phyloP scores from a whole-genome alignment of 1,139 yeast species.

The Yamadazyma conglobata region DNA sequence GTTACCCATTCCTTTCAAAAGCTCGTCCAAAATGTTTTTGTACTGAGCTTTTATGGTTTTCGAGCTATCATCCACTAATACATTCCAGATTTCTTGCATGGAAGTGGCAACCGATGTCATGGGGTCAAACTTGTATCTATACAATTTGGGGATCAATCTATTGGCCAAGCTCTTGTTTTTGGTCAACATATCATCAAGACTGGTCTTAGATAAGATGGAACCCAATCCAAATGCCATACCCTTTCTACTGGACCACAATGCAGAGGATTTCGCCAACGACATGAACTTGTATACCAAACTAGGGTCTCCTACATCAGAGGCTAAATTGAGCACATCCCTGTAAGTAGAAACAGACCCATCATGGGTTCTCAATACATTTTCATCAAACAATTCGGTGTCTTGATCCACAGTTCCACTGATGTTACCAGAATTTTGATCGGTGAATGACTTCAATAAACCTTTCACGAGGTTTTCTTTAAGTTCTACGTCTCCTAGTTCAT shows the following conservation, averaged over 20 bases:
- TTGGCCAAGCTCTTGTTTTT: constrained; percentile 53
- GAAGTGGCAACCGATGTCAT: constrained; percentile 68
- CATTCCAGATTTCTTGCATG: constrained; percentile 87
- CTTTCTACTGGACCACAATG: constrained; percentile 88
- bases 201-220: constrained; percentile 74
- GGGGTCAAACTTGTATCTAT: constrained; percentile 84
- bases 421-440: constrained; percentile 57
- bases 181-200: constrained; percentile 60
- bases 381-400: constrained; percentile 83
- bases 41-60: constrained; percentile 53
- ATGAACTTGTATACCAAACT: constrained; percentile 89
- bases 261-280: constrained; percentile 85
- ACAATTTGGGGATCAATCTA: constrained; percentile 75
- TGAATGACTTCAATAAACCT: constrained; percentile 73
- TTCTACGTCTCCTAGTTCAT: constrained; percentile 70
- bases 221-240: constrained; percentile 95
- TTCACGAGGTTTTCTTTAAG: constrained; percentile 72
- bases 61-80: constrained; percentile 61
- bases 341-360: constrained; percentile 89
- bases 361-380: constrained; percentile 73
- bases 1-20: constrained; percentile 68
- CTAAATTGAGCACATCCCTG: constrained; percentile 77
- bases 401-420: constrained; percentile 69
- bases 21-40: constrained; percentile 58
- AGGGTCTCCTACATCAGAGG: constrained; percentile 95